A percentile compares a stretch with the other conserved stretches of the same genome.
These are phyloP conservation scores for Pyrus bretschneideri DNA, from an alignment of 306 rosid genomes.

Conservation along the genomic window DNA sequence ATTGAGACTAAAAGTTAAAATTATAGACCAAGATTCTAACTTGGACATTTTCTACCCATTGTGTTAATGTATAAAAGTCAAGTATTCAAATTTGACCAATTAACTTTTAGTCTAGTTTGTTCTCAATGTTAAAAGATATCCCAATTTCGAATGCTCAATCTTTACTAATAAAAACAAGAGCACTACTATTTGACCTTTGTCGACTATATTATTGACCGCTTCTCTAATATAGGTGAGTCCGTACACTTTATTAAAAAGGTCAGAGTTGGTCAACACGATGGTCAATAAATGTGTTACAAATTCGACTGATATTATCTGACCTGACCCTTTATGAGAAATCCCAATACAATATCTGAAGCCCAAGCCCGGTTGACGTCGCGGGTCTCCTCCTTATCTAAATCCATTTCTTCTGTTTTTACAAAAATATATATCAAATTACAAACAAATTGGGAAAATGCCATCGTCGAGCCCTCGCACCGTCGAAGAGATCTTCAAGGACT, in stretches of 20 bases:
- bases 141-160: neutral
- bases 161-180: too few species aligned
- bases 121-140: neutral
- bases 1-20: too few species aligned
- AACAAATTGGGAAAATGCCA: conserved; percentile 7
- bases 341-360: neutral
- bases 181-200: too few species aligned
- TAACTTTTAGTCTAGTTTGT: too few species aligned
- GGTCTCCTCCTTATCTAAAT: neutral
- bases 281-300: neutral
- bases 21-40: neutral
- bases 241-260: too few species aligned
- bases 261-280: too few species aligned
- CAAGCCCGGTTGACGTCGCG: neutral
- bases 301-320: neutral
- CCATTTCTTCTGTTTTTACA: neutral
- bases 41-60: neutral
- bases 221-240: too few species aligned
- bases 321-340: neutral
- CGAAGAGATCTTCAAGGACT: conserved; percentile 64
- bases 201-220: too few species aligned
- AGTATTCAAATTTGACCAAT: neutral
- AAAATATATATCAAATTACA: neutral
- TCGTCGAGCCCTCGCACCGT: conserved; percentile 41
- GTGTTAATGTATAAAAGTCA: neutral